A percentile compares a stretch with the other conserved stretches of the same genome.
Conservation (phyloP, 805 yeast species). For the Pichia rugopelliculosa region DNA sequence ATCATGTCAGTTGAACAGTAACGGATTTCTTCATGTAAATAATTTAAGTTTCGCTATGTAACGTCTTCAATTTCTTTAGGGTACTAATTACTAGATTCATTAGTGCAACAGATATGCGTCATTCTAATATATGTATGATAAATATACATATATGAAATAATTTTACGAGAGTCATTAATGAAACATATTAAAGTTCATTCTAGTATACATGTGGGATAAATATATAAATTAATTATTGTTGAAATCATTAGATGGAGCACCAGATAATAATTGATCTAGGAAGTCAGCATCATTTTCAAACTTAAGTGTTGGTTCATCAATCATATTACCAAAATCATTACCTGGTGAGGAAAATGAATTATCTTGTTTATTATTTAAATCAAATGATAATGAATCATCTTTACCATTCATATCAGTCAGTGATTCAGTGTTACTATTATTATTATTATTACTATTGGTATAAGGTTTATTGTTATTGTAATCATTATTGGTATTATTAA, state of each 20-base stretch:
- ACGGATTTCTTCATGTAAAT: no score
- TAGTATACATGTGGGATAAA: not conserved
- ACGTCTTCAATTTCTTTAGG: no score
- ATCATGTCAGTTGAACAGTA: no score
- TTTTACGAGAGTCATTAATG: no score
- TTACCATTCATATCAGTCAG: not conserved
- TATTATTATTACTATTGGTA: not conserved
- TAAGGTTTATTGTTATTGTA: not conserved
- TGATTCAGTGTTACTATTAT: not conserved
- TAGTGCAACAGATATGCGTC: no score
- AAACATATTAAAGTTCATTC: not conserved
- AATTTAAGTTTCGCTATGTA: no score
- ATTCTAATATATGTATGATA: no score
- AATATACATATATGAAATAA: no score
- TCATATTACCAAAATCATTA: not conserved
- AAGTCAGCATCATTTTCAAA: constrained; percentile 9
- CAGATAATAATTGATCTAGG: constrained; percentile 13
- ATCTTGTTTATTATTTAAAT: not conserved
- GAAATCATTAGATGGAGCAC: not conserved
- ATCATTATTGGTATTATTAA: not conserved
- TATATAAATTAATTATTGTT: not conserved
- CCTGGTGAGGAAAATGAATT: not conserved
- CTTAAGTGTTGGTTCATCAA: constrained; percentile 2
- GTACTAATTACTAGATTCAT: no score
- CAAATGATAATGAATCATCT: not conserved